Percentiles rank a stretch among this genome's conserved stretches.
Evolutionary conservation across 805 yeast species (phyloP).

Genomic region (Candida railenensis): DNA sequence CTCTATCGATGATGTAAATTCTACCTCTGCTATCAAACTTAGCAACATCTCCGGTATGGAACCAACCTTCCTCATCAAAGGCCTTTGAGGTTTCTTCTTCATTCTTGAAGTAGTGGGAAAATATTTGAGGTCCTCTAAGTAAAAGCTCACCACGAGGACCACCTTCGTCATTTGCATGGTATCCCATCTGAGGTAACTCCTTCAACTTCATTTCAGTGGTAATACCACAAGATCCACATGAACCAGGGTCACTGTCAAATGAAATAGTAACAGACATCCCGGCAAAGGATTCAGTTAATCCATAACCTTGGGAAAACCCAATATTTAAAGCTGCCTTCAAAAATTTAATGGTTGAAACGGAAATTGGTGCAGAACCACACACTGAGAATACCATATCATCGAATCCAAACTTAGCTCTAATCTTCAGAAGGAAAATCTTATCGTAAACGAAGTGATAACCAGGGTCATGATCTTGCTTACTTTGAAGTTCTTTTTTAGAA

Average conservation of each 20-base stretch:
- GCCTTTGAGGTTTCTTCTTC: constrained; percentile 46
- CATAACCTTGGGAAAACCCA: constrained; percentile 71
- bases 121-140: constrained; percentile 56
- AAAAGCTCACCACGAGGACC: constrained; percentile 53
- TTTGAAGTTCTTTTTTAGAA: constrained; percentile 25
- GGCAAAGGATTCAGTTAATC: constrained; percentile 66
- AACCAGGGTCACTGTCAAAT: constrained; percentile 41
- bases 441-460: constrained; percentile 37
- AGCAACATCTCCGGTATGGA: constrained; percentile 56
- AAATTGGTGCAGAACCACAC: constrained; percentile 68
- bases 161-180: constrained; percentile 29
- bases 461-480: constrained; percentile 37
- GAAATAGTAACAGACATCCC: constrained; percentile 43
- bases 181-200: constrained; percentile 65
- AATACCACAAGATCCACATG: constrained; percentile 42
- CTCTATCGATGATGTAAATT: constrained; percentile 48
- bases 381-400: constrained; percentile 22
- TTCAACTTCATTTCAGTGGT: constrained; percentile 52
- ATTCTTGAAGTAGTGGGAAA: constrained; percentile 50
- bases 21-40: constrained; percentile 26
- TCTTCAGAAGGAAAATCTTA: constrained; percentile 32
- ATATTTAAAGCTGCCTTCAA: constrained; percentile 60
- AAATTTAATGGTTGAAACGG: constrained; percentile 59
- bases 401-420: constrained; percentile 32
- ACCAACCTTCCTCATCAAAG: constrained; percentile 52